Base-by-base conservation (phyloP, 306 rosid genomes). In the Amphicarpaea edgeworthii region DNA sequence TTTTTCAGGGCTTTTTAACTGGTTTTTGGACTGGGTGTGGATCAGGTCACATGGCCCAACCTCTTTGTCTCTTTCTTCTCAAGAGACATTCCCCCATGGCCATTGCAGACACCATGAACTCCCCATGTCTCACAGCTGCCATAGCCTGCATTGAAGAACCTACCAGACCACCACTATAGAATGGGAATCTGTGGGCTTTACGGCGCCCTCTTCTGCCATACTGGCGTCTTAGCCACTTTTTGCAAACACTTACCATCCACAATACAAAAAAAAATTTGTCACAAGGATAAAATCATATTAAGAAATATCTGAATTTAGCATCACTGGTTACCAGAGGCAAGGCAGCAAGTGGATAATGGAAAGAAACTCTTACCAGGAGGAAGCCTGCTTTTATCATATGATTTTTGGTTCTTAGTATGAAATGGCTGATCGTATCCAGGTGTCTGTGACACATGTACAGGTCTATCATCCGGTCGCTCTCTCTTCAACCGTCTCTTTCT, bases 391-490 rank as follows among this genome's bases (percentile, higher is more conserved):
- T 65, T 90, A 79, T 92, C 99, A 77, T 92, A 83, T 69, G 84
- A 10, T 74, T 89, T 92, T 14, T 46, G 81, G 70, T 49, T 68
- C 78, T 88, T 96, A 37, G 86, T 34, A n/a, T 86, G 90, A 84
- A 64, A 89, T 7, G 64, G 81, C 61, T 83, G 87, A 78, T 96
- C 99, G 80, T 84, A 82, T 40, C 85, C 83, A 69, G 85, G 74
- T 26, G 90, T 86, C 16, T 88, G 96, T 72, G 93, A 84, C 55
- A 57, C 81, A 78, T 84, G 88, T 57, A 73, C 64, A 42, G 98
- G 86, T 84, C 76, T 89, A 40, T 96, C 99, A 86, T 92, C 92
- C n/a, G 93, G 24, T 41, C 97, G 96, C 10, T 90, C 98, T 79
- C 97, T 86, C 87, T 90, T 92, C 84, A 96, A 64, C 70, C 90